These are phyloP conservation scores for Mycosphaerella sp. DNA, from an alignment of 2,329 filamentous ascomycete genomes.

Conservation along the genomic window DNA sequence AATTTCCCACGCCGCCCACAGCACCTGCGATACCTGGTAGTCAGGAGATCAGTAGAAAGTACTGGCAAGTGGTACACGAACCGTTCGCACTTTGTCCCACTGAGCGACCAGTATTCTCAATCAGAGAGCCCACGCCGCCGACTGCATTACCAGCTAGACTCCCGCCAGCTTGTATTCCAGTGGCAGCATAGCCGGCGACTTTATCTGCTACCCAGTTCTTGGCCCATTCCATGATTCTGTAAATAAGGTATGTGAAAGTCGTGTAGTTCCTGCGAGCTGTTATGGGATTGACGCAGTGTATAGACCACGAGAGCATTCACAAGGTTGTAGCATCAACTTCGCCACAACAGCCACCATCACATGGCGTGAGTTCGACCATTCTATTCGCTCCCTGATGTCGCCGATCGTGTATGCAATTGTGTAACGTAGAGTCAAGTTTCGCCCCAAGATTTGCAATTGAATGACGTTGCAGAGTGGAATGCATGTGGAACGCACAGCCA, in stretches of 20 bases:
- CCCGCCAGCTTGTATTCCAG: conserved; percentile 35
- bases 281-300: background rate
- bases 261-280: background rate
- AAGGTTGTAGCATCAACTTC: background rate
- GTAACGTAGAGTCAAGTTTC: conserved; percentile 14
- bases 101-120: conserved; percentile 32
- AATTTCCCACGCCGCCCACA: conserved; percentile 32
- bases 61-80: conserved; percentile 10
- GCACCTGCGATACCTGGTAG: conserved; percentile 32
- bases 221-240: conserved; percentile 24
- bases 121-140: conserved; percentile 31
- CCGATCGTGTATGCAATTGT: conserved; percentile 3
- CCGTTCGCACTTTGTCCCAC: conserved; percentile 32
- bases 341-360: conserved; percentile 3
- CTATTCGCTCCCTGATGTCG: conserved; percentile 5
- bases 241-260: background rate
- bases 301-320: background rate
- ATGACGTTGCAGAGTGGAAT: conserved; percentile 5
- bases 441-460: conserved; percentile 11
- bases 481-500: conserved; percentile 10
- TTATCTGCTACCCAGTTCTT: conserved; percentile 32
- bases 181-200: conserved; percentile 30
- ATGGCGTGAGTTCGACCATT: conserved; percentile 1
- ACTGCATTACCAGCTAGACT: conserved; percentile 37
- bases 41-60: conserved; percentile 20